phyloP scores from a whole-genome alignment of 1,284 basidiomycete species.

The Rhodotorula sp. region DNA sequence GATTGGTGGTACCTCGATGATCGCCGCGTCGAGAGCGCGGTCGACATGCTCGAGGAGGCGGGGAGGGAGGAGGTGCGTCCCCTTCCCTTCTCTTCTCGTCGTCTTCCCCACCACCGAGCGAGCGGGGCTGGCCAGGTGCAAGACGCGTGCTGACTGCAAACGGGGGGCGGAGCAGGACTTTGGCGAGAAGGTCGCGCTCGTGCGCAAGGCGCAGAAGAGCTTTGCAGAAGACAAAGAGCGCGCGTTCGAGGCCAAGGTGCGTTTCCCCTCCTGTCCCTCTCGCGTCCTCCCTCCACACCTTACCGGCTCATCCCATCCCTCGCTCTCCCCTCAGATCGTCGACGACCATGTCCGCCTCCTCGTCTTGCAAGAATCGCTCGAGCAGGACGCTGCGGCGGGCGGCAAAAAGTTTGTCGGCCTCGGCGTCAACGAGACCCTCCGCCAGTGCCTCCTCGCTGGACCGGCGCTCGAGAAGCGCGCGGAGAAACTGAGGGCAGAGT shows the following conservation, averaged over 20 bases:
- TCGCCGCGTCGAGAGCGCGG: slow-evolving; percentile 84
- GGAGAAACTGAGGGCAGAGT: slow-evolving; percentile 80
- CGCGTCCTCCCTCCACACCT: neutral
- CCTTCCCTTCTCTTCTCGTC: neutral
- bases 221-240: slow-evolving; percentile 93
- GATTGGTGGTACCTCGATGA: slow-evolving; percentile 99
- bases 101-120: neutral
- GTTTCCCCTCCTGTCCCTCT: slow-evolving; percentile 10
- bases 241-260: slow-evolving; percentile 82
- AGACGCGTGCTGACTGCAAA: no score
- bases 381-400: slow-evolving; percentile 66
- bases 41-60: slow-evolving; percentile 70
- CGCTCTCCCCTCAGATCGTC: slow-evolving; percentile 66
- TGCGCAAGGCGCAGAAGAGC: slow-evolving; percentile 84
- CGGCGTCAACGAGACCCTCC: slow-evolving; percentile 80
- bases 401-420: slow-evolving; percentile 73
- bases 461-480: slow-evolving; percentile 79
- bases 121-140: no score
- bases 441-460: slow-evolving; percentile 72
- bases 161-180: slow-evolving; percentile 60
- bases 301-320: neutral
- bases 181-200: slow-evolving; percentile 66
- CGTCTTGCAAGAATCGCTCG: slow-evolving; percentile 76
- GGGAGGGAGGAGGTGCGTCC: slow-evolving; percentile 58
- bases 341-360: slow-evolving; percentile 81